Conservation (phyloP, 192 early-diverging fungal genomes). For the Coemansia erecta region DNA sequence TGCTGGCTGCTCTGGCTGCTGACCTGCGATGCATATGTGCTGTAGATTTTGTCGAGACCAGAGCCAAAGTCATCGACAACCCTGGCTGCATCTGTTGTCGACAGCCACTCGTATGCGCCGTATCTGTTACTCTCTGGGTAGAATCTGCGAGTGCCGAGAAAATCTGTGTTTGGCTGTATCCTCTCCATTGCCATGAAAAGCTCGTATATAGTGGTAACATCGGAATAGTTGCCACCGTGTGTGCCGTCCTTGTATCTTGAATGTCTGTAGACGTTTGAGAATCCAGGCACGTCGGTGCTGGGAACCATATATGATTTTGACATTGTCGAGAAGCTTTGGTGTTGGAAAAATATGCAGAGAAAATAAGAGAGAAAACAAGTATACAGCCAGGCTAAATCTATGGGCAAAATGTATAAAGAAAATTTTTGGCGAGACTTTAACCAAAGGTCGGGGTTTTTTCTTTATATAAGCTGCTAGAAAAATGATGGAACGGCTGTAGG, state of each 20-base stretch:
- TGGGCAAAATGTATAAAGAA: too few relatives aligned
- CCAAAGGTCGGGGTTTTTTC: too few relatives aligned
- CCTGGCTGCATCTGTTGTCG: slow-evolving; percentile 49
- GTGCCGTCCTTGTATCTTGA: slow-evolving; percentile 41
- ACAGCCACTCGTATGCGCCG: slow-evolving; percentile 60
- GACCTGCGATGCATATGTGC: slow-evolving; percentile 7
- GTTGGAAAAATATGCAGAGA: too few relatives aligned
- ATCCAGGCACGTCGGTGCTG: slow-evolving; percentile 4
- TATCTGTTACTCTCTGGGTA: slow-evolving; percentile 42
- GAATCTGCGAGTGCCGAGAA: slow-evolving; percentile 60
- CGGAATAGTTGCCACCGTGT: slow-evolving; percentile 8
- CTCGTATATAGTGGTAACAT: slow-evolving; percentile 31
- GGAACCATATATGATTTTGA: background rate
- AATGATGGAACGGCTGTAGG: too few relatives aligned
- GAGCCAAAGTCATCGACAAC: slow-evolving; percentile 60
- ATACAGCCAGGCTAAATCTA: too few relatives aligned
- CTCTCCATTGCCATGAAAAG: slow-evolving; percentile 23
- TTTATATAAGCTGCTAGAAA: too few relatives aligned
- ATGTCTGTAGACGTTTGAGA: slow-evolving; percentile 13
- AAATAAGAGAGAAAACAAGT: background rate
- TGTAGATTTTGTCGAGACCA: slow-evolving; percentile 66
- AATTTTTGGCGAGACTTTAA: too few relatives aligned
- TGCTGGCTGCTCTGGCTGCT: slow-evolving; percentile 20
- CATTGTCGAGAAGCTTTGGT: background rate
- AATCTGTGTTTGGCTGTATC: slow-evolving; percentile 14